Evolutionary conservation across 2,329 filamentous ascomycete species (phyloP), one percentile per base, ranked within the genome.

Genomic region (Verticillium dahliae): DNA sequence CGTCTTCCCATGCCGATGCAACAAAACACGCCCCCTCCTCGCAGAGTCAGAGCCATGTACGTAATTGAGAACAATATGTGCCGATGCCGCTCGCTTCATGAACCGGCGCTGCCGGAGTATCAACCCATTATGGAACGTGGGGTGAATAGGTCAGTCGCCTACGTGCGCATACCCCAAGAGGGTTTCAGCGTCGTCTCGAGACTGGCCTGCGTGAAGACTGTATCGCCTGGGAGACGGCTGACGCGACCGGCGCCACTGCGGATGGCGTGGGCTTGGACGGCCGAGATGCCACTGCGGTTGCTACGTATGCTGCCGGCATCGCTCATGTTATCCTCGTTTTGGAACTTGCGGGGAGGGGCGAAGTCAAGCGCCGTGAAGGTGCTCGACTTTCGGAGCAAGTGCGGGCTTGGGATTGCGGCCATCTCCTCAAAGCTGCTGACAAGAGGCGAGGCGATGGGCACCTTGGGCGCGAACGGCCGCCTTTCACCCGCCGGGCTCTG

Each of bases 391-490:
- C 90, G 86, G 58, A 95, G 81, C 69, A 86, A 69, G 72, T 93
- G 88, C 86, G 95, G 92, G 82, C 92, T 97, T 41, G 95, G 95
- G 65, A 99, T 87, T 9, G 84, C 83, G 13, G 89, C 77, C 64
- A 98, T 86, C 62, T 98, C 94, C 61, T 98, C 94, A 74, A 92
- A 97, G 5, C 92, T 83, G 63, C 89, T 91, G 31, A 84, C 88
- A 45, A 97, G 81, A 1, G 93, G 93, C n/a, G 87, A 90, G 71
- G 91, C 89, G 35, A 85, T 83, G 15, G 89, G 86, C 2, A 93
- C 82, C 41, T 81, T 80, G n/a, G 90, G 87, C 61, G 87, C 88
- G 78, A 91, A 99, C 1, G 92, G 87, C 38, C 87, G 76, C 66
- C 85, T 80, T 72, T 88, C 86, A 58, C 86, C 85, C 6, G 84